phyloP scores from a whole-genome alignment of 148 eudicot species.

The Vaccinium vitisidaea region DNA sequence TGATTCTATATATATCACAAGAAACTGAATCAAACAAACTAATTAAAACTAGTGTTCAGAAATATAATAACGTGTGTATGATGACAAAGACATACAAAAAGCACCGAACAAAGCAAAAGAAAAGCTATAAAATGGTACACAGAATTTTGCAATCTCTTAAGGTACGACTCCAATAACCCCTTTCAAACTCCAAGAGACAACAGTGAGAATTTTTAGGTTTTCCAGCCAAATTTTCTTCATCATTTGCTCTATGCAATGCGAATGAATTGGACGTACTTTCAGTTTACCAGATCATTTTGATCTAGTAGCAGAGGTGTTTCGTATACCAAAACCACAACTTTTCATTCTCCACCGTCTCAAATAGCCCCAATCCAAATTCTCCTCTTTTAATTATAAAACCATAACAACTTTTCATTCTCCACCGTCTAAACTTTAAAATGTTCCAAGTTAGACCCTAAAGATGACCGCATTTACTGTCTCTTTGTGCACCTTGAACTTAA shows the following conservation, averaged over 20 bases:
- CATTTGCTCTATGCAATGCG: neutral
- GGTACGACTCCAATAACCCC: neutral
- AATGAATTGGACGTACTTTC: too few relatives aligned
- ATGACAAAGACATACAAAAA: neutral
- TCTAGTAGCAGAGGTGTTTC: neutral
- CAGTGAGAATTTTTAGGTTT: neutral
- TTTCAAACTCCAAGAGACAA: neutral
- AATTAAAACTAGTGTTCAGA: neutral
- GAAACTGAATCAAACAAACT: neutral
- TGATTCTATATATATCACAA: neutral
- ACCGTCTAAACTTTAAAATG: neutral
- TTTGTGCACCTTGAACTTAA: neutral
- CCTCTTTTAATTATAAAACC: neutral
- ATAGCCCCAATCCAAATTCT: neutral
- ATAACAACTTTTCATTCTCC: neutral
- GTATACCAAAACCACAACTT: neutral
- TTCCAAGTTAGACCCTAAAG: neutral
- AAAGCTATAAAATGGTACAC: neutral
- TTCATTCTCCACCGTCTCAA: neutral
- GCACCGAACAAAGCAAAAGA: neutral
- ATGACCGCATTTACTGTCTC: neutral
- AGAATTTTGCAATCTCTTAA: too few relatives aligned
- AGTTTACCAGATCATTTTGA: too few relatives aligned
- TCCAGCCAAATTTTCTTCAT: neutral
- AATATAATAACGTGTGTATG: neutral